Evolutionary conservation across 2,329 filamentous ascomycete genomes (phyloP).

Genomic region (Colletotrichum musicola): DNA sequence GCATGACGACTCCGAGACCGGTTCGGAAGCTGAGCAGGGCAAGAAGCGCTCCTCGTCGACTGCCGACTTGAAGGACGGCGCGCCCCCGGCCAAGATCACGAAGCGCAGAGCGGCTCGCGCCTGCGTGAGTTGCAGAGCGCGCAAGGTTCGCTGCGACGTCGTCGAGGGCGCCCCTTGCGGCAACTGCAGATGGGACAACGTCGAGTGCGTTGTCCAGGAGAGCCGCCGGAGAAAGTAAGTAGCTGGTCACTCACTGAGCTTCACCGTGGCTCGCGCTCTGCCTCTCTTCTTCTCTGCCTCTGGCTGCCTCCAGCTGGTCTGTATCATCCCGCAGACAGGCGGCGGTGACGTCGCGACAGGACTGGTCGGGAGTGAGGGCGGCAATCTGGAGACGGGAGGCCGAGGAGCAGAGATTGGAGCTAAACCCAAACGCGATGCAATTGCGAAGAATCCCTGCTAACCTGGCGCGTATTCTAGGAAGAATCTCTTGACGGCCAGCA

Average conservation of each 20-base stretch:
- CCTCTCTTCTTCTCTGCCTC: too few species aligned
- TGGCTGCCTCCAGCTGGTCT: too few species aligned
- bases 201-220: constrained; percentile 82
- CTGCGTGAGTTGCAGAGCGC: constrained; percentile 87
- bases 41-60: constrained; percentile 39
- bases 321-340: too few species aligned
- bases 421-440: background rate
- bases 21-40: constrained; percentile 34
- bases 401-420: constrained; percentile 9
- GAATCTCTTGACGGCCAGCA: constrained; percentile 56
- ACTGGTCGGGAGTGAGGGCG: too few species aligned
- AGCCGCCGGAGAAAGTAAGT: constrained; percentile 89
- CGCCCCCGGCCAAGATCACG: constrained; percentile 60
- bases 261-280: too few species aligned
- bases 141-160: constrained; percentile 95
- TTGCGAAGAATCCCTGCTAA: constrained; percentile 19
- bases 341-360: too few species aligned
- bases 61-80: constrained; percentile 36
- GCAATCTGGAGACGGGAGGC: background rate
- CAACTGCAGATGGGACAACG: constrained; percentile 85
- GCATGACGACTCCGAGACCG: constrained; percentile 33
- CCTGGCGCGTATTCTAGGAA: constrained; percentile 50
- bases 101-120: constrained; percentile 93
- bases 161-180: constrained; percentile 89
- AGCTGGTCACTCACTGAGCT: background rate